Base-by-base conservation (phyloP, 352 stramenopile species). In the Phytophthora rubi region DNA sequence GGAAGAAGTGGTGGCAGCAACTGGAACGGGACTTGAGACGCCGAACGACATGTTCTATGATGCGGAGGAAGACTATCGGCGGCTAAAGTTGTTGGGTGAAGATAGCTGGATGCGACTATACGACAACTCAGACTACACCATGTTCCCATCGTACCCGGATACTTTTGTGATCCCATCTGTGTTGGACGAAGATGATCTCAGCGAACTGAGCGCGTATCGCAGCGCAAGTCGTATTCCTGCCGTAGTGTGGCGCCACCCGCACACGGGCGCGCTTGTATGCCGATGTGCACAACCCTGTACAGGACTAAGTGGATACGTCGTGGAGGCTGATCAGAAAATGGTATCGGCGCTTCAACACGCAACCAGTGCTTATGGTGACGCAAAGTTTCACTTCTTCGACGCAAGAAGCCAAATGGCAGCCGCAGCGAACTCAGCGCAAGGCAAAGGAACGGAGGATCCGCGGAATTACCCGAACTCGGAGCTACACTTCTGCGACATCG, bases 401-500 rank as follows among this genome's bases (percentile, higher is more conserved):
- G 89, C 89, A 4, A 72, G 89, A 57, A 93, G 83, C 47, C 88
- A 95, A 78, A 96, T 96, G 77, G 88, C 88, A 9, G 89, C 89
- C 26, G 89, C 89, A 1, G 89, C 84, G 9, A 97, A 97, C 65
- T 89, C 88, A 2, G 89, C 88, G 7, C 86, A 95, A 76, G 87
- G 89, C 28, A 96, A 97, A 83, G 89, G 89, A 35, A 97, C 89
- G 0, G 92, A 96, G 71, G 87, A 99, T 76, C 70, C 95, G 65
- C 88, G 97, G 33, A 98, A 99, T 71, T 99, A 99, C 77, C 81
- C 88, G 16, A 93, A 98, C 62, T 91, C 91, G 5, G 97, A 98
- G 23, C 86, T 99, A 28, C 95, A 98, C 59, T 99, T 99, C 74
- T 98, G 97, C 76, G 97, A 99, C 62, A 99, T 99, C 70, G 95